Evolutionary conservation across 352 stramenopile genomes (phyloP).

Genomic region (Phytophthora sansomeana): DNA sequence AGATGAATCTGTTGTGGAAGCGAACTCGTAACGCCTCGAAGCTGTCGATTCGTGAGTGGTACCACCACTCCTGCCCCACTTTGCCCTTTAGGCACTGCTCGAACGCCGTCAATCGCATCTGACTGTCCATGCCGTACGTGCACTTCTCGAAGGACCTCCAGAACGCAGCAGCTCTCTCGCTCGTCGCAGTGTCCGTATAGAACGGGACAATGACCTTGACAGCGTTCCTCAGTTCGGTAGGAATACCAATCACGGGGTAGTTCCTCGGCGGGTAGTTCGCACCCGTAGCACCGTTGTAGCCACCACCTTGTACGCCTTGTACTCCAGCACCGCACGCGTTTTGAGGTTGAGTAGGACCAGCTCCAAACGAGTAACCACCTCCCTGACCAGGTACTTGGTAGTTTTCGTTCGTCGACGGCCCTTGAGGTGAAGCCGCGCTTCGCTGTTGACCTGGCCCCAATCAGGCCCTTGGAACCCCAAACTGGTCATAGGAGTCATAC

Average conservation of each 20-base stretch:
- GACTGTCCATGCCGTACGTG: not conserved
- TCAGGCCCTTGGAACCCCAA: no score
- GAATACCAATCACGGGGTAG: not conserved
- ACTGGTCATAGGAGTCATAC: no score
- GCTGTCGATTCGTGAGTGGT: not conserved
- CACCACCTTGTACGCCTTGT: no score
- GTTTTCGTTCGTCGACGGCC: no score
- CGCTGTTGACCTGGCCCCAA: no score
- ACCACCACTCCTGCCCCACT: constrained; percentile 6
- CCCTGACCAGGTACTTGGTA: no score
- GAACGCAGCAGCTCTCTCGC: not conserved
- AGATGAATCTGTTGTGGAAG: constrained; percentile 19
- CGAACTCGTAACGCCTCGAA: not conserved
- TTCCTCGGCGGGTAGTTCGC: no score
- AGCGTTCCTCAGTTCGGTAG: not conserved
- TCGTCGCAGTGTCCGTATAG: constrained; percentile 1
- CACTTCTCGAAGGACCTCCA: constrained; percentile 13
- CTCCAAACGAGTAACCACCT: no score
- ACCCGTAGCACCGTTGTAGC: no score
- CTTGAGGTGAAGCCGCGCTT: no score
- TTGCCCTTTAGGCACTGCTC: not conserved
- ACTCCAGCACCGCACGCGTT: no score
- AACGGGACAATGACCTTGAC: constrained; percentile 7
- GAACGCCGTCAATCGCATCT: not conserved
- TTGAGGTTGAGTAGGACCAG: no score